Conservation (phyloP, 1,284 basidiomycete genomes). For the Papiliotrema flavescens region DNA sequence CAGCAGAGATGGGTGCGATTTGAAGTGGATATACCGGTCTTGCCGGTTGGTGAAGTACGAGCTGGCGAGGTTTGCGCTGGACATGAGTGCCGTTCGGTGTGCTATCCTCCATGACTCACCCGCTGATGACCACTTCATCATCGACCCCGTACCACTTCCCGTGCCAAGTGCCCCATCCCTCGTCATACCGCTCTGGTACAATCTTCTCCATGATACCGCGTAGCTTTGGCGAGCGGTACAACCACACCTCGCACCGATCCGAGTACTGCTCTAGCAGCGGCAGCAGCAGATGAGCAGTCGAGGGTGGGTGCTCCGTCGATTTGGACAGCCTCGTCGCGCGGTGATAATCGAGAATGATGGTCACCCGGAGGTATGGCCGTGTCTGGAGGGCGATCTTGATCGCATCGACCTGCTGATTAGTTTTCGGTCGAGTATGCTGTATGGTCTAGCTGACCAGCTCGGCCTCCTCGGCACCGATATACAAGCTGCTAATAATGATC, state of each 20-base stretch:
- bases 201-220: slow-evolving; percentile 67
- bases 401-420: slow-evolving; percentile 59
- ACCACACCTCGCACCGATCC: slow-evolving; percentile 67
- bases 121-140: slow-evolving; percentile 85
- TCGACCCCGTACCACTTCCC: slow-evolving; percentile 94
- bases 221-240: slow-evolving; percentile 83
- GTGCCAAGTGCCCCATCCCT: slow-evolving; percentile 98
- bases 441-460: slow-evolving; percentile 54
- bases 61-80: slow-evolving; percentile 86
- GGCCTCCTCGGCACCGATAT: slow-evolving; percentile 67
- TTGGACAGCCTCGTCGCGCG: slow-evolving; percentile 74
- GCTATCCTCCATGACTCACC: slow-evolving; percentile 58
- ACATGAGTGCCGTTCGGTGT: background rate
- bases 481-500: slow-evolving; percentile 82
- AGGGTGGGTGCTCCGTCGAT: slow-evolving; percentile 39
- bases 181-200: slow-evolving; percentile 89
- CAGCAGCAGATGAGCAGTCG: slow-evolving; percentile 69
- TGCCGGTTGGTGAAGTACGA: slow-evolving; percentile 95
- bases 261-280: slow-evolving; percentile 71
- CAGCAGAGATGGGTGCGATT: slow-evolving; percentile 60
- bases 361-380: slow-evolving; percentile 64
- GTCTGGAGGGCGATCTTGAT: slow-evolving; percentile 59
- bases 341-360: slow-evolving; percentile 82
- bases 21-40: slow-evolving; percentile 85
- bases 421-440: background rate